These are phyloP conservation scores for Fonsecaea monophora DNA, from an alignment of 2,329 filamentous ascomycete species.

Conservation along the genomic window DNA sequence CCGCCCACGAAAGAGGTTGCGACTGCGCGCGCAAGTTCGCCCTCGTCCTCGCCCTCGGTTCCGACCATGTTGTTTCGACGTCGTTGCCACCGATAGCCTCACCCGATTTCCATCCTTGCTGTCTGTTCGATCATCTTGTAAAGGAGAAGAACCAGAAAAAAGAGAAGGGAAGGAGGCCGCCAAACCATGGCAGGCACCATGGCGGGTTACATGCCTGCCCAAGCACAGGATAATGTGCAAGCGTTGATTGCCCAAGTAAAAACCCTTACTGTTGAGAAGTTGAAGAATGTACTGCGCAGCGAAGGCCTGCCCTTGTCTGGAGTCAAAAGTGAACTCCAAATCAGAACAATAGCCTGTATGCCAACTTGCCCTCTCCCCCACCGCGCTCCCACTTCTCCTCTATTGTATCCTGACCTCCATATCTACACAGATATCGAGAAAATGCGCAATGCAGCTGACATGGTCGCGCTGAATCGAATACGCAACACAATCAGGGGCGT, in stretches of 20 bases:
- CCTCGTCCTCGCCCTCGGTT: constrained; percentile 2
- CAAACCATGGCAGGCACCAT: constrained; percentile 25
- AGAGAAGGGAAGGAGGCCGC: neutral
- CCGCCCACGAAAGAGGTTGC: neutral
- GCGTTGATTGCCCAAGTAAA: constrained; percentile 55
- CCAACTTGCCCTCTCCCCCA: constrained; percentile 6
- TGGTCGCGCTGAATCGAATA: constrained; percentile 30
- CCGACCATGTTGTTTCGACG: constrained; percentile 11
- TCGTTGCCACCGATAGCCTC: constrained; percentile 14
- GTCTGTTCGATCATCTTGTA: constrained; percentile 15
- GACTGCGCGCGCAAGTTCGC: neutral
- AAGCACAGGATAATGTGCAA: constrained; percentile 32
- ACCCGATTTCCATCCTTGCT: neutral
- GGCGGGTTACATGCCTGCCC: constrained; percentile 22
- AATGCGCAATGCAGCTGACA: constrained; percentile 32
- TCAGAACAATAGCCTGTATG: constrained; percentile 78
- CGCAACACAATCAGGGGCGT: constrained; percentile 32
- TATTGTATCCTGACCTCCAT: constrained; percentile 27
- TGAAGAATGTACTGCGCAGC: constrained; percentile 76
- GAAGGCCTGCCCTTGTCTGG: constrained; percentile 80
- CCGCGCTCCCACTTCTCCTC: constrained; percentile 41
- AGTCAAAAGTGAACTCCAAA: constrained; percentile 82
- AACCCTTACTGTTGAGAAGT: constrained; percentile 67
- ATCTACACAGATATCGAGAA: constrained; percentile 38
- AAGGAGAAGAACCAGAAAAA: neutral